Conservation (phyloP, 768 basidiomycete genomes). For the Termitomyces sp. region DNA sequence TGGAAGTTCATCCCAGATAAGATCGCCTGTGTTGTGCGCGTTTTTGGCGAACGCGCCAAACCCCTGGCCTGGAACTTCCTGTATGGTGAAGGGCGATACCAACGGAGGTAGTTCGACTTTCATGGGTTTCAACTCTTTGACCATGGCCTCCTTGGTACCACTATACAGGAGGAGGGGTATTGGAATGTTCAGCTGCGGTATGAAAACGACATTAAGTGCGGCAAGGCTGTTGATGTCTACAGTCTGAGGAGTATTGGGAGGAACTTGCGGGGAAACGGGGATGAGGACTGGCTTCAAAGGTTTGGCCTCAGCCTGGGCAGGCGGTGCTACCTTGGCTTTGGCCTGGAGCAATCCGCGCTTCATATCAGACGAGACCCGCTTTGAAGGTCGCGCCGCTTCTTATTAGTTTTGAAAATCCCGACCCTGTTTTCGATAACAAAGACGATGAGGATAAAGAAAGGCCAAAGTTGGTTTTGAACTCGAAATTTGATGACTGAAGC, state of each 20-base stretch:
- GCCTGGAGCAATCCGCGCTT: neutral
- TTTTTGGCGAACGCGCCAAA: slow-evolving; percentile 2
- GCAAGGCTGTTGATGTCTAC: fast-evolving
- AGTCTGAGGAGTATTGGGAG: no score
- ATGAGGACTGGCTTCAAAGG: neutral
- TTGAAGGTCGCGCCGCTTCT: neutral
- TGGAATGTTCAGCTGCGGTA: neutral
- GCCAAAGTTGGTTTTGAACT: neutral
- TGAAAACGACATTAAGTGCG: neutral
- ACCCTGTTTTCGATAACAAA: neutral
- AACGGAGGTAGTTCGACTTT: no score
- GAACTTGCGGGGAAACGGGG: neutral
- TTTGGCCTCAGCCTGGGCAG: neutral
- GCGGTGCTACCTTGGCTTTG: neutral
- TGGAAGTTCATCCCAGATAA: slow-evolving; percentile 6
- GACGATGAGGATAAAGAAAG: neutral
- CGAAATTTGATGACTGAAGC: neutral
- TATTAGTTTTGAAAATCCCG: neutral
- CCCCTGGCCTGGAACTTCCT: slow-evolving; percentile 8
- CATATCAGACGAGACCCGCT: neutral
- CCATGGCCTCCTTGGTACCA: neutral
- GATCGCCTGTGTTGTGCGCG: slow-evolving; percentile 6
- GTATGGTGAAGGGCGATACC: neutral
- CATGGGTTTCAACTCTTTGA: neutral
- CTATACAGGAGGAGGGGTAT: neutral